Evolutionary conservation across 2,329 filamentous ascomycete genomes (phyloP), one percentile per base, ranked within the genome.

Genomic region (Aspergillus luchuensis): DNA sequence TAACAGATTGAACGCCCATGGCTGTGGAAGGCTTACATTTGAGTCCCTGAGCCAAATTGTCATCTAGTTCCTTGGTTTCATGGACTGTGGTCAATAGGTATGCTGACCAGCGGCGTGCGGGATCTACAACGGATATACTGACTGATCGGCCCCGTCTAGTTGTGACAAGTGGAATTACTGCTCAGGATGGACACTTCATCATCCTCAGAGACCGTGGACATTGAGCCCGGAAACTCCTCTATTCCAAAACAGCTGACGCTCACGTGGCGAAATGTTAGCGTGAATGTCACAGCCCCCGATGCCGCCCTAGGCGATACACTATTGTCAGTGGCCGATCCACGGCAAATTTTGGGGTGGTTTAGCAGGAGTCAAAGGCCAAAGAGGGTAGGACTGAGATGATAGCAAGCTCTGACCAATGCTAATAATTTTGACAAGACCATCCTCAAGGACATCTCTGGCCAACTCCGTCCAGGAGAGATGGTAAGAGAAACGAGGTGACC

Each of bases 401-500:
- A 5, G 8, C 8, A 15, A 36, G 8, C 0, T 6, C 10, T 8
- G 5, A 10, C 8, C n/a, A 11, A 17, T 45, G n/a, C 48, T 13
- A 21, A 48, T 21, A n/a, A 10, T 2, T 0, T 8, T 11, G 2
- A 3, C 8, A 39, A 79, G 78, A 75, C 75, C 4, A 80, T 80
- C 23, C 61, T 80, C 1, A 73, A 77, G 38, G 67, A 75, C 33
- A 63, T 78, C 1, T 74, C 67, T 19, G 78, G 78, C 1, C 78
- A 80, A 56, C 75, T 79, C 0, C 72, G 71, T 4, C 78, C 78
- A 0, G 78, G 78, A 0, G 78, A 80, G 60, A 80, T 79, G 77
- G 78, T 80, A 72, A 39, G 67, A 15, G 3, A 11, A 23, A 3
- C 4, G 13, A 33, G 36, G 4, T 2, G 17, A 56, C 30, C 4